A percentile compares a stretch with the other conserved stretches of the same genome.
Conservation (phyloP, 371 early-diverging fungal species). For the Mortierella sp. region DNA sequence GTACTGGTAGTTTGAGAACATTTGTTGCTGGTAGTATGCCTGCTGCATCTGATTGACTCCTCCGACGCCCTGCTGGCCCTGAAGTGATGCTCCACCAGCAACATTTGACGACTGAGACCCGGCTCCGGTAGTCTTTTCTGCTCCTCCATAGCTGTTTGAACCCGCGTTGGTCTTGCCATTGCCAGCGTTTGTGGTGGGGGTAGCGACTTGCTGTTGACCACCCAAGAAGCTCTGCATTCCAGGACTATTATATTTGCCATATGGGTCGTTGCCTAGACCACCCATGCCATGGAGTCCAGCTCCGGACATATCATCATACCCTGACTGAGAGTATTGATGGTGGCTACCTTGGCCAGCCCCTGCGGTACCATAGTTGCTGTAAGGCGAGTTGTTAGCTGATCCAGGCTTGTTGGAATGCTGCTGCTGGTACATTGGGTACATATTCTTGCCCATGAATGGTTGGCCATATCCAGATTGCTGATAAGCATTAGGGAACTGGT, state of each 20-base stretch:
- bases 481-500: slow-evolving; percentile 78
- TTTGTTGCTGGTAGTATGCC: slow-evolving; percentile 55
- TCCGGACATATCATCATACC: slow-evolving; percentile 52
- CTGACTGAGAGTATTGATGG: slow-evolving; percentile 49
- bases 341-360: slow-evolving; percentile 44
- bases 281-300: slow-evolving; percentile 48
- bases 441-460: slow-evolving; percentile 87
- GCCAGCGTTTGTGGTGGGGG: slow-evolving; percentile 28
- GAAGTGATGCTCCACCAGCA: slow-evolving; percentile 37
- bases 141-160: slow-evolving; percentile 29
- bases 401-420: slow-evolving; percentile 53
- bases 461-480: slow-evolving; percentile 83
- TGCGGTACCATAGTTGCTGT: slow-evolving; percentile 44
- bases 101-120: slow-evolving; percentile 26
- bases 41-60: slow-evolving; percentile 35
- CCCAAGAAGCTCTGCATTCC: slow-evolving; percentile 50
- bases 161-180: slow-evolving; percentile 28
- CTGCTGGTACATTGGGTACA: slow-evolving; percentile 82
- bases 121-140: slow-evolving; percentile 28
- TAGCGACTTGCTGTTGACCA: slow-evolving; percentile 31
- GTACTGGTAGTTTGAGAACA: slow-evolving; percentile 56
- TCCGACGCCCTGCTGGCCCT: slow-evolving; percentile 37
- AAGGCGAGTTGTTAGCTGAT: slow-evolving; percentile 47
- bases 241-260: slow-evolving; percentile 45
- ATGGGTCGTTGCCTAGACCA: slow-evolving; percentile 39